Percentiles rank a stretch among this genome's conserved stretches.
Conservation (phyloP, 768 basidiomycete genomes). For the Boletus rubescentipes region DNA sequence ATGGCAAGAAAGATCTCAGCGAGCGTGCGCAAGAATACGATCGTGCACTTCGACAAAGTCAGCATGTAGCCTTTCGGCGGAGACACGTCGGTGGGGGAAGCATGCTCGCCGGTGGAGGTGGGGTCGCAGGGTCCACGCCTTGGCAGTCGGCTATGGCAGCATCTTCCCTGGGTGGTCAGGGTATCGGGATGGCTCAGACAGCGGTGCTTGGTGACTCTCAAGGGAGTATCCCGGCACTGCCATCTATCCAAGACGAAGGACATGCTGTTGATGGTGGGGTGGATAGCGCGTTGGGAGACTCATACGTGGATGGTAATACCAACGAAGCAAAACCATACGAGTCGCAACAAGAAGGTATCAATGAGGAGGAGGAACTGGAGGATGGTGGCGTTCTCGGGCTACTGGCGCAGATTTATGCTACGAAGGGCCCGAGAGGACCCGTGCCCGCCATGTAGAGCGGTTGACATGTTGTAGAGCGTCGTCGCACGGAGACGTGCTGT, state of each 20-base stretch:
- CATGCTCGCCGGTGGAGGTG: conserved; percentile 42
- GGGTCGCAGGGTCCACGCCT: conserved; percentile 47
- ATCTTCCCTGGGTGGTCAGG: conserved; percentile 41
- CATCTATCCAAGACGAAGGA: conserved; percentile 45
- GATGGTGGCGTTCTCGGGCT: conserved; percentile 86
- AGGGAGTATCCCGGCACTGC: conserved; percentile 42
- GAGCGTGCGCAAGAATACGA: conserved; percentile 76
- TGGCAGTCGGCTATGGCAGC: conserved; percentile 44
- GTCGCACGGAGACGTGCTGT: background rate
- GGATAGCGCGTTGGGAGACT: conserved; percentile 58
- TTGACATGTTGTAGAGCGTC: background rate
- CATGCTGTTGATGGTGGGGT: conserved; percentile 53
- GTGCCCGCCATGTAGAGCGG: conserved; percentile 42
- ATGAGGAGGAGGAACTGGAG: conserved; percentile 64
- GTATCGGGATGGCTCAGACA: conserved; percentile 59
- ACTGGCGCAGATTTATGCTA: conserved; percentile 82
- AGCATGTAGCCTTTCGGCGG: conserved; percentile 47
- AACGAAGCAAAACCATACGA: conserved; percentile 39
- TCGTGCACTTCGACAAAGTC: conserved; percentile 69
- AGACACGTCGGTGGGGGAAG: conserved; percentile 32
- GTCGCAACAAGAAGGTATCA: conserved; percentile 46
- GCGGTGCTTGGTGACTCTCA: conserved; percentile 76
- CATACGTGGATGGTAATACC: conserved; percentile 69
- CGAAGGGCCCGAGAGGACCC: conserved; percentile 46
- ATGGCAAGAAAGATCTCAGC: conserved; percentile 36